phyloP scores from a whole-genome alignment of 768 basidiomycete species.

The Mycena vulgaris region DNA sequence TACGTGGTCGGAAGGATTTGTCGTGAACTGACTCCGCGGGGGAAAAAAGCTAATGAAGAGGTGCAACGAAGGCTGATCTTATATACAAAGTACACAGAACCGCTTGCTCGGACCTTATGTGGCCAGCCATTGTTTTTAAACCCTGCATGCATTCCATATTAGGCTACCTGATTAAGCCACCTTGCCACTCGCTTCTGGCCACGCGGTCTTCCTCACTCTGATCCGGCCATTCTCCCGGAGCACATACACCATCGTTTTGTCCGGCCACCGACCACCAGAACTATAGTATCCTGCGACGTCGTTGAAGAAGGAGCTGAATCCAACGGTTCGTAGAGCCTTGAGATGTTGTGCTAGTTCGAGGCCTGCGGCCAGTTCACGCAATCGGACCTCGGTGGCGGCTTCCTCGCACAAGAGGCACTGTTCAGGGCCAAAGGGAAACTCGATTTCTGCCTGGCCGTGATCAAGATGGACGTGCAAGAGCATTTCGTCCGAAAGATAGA shows the following conservation, averaged over 20 bases:
- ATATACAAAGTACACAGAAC: slow-evolving; percentile 20
- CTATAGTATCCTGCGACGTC: slow-evolving; percentile 36
- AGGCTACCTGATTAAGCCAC: slow-evolving; percentile 22
- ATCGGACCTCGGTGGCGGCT: slow-evolving; percentile 50
- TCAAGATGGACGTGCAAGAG: slow-evolving; percentile 64
- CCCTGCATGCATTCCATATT: slow-evolving; percentile 17
- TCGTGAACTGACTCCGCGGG: slow-evolving; percentile 18
- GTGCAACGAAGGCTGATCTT: background rate
- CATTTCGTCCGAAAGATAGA: slow-evolving; percentile 72
- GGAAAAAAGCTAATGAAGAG: slow-evolving; percentile 18
- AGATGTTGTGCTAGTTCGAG: slow-evolving; percentile 61
- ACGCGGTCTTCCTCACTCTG: slow-evolving; percentile 59
- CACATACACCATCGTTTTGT: slow-evolving; percentile 59
- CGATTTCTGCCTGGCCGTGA: slow-evolving; percentile 52
- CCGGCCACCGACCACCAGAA: slow-evolving; percentile 11
- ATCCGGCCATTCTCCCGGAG: slow-evolving; percentile 57
- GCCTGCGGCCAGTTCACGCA: slow-evolving; percentile 64
- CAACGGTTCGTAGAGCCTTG: slow-evolving; percentile 59
- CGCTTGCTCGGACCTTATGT: slow-evolving; percentile 11
- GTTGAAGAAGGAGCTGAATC: slow-evolving; percentile 69
- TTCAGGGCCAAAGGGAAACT: slow-evolving; percentile 47
- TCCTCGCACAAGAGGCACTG: slow-evolving; percentile 55
- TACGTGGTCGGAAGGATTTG: background rate
- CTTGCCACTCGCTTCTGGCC: slow-evolving; percentile 41
- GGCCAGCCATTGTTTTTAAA: slow-evolving; percentile 11